Base-by-base conservation (phyloP, 106 monocot genomes). In the Chionographis japonica region DNA sequence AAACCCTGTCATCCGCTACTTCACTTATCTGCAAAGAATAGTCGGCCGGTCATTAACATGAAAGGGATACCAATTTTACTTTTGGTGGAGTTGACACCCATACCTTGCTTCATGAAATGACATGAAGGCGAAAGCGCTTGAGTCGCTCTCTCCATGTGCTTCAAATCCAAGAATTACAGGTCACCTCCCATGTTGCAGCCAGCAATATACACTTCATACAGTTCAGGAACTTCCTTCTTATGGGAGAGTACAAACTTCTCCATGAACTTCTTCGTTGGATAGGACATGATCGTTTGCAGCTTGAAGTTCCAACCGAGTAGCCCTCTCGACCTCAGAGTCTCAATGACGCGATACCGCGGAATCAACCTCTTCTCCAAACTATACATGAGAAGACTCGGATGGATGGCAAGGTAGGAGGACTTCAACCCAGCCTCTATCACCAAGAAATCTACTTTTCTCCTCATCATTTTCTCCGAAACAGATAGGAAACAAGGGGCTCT, bases 401-500 rank as follows among this genome's bases (percentile, higher is more conserved):
- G 11, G 12, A 1, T 0, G 7, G 70, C 58, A 50, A 70, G 4
- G 37, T 50, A 50, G 14, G 19, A 27, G 2, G 40, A 49, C 11
- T 19, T 2, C 8, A 58, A 70, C 6, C 59, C 51, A 2, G 36
- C 49, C 3, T 16, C 43, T 2, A 50, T 19, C 11, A 70, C 3
- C 43, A 70, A 10, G 36, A 69, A 76, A 11, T 69, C 63, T 43
- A 76, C 56, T 56, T 69, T 76, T 16, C 7, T 50, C 40, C 49
- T 14, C 18, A 68, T 11, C 19, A 4, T 12, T 36, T 67, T 40
- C 37, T 63, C 62, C 0, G 69, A 50, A 9, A 63, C 1, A 4
- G 4, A 4, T 8, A 69, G 2, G 15, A 76, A 42, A 10, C 0
- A 0, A 12, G 76, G 69, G 2, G 39, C 8, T 37, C 56, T 69